Conservation (phyloP, 140 eudicot genomes). For the Flaveria floridana region DNA sequence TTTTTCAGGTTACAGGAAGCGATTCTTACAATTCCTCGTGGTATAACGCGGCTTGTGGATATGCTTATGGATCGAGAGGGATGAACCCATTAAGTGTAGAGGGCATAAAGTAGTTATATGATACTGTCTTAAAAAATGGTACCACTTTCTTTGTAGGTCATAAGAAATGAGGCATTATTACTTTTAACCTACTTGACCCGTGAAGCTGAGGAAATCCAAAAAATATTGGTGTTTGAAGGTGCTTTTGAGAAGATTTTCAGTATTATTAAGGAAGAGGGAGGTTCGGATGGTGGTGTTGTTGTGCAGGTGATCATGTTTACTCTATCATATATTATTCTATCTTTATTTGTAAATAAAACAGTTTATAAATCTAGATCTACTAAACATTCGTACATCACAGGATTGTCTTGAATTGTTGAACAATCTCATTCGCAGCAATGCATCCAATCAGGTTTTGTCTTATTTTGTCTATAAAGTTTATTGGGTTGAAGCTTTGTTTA, state of each 20-base stretch:
- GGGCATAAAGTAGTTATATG: not conserved
- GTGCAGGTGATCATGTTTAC: conserved; percentile 59
- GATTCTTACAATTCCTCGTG: conserved; percentile 76
- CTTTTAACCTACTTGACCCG: conserved; percentile 91
- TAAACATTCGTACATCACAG: conserved; percentile 43
- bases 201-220: conserved; percentile 94
- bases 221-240: conserved; percentile 89
- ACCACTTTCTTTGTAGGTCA: conserved; percentile 47
- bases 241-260: conserved; percentile 92
- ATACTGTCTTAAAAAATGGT: not conserved
- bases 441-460: conserved; percentile 75
- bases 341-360: not conserved
- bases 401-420: conserved; percentile 89
- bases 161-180: conserved; percentile 85
- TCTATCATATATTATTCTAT: not conserved
- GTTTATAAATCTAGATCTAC: conserved; percentile 1
- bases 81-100: conserved; percentile 19
- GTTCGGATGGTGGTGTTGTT: conserved; percentile 94
- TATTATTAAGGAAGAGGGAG: conserved; percentile 87
- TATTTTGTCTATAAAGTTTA: not conserved
- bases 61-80: conserved; percentile 99
- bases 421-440: conserved; percentile 66
- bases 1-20: conserved; percentile 84
- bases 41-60: conserved; percentile 86
- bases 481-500: conserved; percentile 6